Evolutionary conservation across 108 stramenopile species (phyloP).

Genomic region (Licmophora abbreviata): DNA sequence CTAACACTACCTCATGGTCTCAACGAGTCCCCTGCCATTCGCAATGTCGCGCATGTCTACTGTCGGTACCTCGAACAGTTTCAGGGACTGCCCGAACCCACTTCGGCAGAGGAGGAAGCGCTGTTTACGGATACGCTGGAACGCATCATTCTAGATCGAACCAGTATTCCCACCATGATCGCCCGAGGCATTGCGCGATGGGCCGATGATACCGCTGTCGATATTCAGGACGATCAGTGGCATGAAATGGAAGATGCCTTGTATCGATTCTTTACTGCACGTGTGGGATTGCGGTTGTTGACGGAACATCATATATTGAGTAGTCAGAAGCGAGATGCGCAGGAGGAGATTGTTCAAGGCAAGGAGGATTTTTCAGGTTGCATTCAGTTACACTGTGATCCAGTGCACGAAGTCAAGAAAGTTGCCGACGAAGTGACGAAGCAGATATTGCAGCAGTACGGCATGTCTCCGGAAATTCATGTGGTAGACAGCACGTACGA

Average conservation of each 20-base stretch:
- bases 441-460: constrained; percentile 58
- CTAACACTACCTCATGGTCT: constrained; percentile 78
- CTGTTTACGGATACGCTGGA: constrained; percentile 42
- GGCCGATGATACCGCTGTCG: constrained; percentile 10
- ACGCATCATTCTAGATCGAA: constrained; percentile 53
- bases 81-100: constrained; percentile 42
- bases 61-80: constrained; percentile 57
- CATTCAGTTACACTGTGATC: constrained; percentile 72
- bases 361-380: constrained; percentile 41
- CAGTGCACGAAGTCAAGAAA: constrained; percentile 45
- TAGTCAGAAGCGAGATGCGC: constrained; percentile 13
- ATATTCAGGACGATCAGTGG: constrained; percentile 18
- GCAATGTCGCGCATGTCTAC: constrained; percentile 67
- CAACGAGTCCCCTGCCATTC: constrained; percentile 45
- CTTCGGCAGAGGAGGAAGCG: constrained; percentile 46
- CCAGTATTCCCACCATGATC: constrained; percentile 69
- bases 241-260: constrained; percentile 85
- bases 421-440: constrained; percentile 45
- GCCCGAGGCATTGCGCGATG: constrained; percentile 51
- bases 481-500: constrained; percentile 28
- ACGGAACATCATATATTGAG: constrained; percentile 85
- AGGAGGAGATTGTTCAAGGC: constrained; percentile 7
- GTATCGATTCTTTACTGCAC: constrained; percentile 85
- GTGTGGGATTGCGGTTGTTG: constrained; percentile 84
- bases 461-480: constrained; percentile 70